These are phyloP conservation scores for Claviceps sp. DNA, from an alignment of 2,329 filamentous ascomycete species.

Conservation along the genomic window DNA sequence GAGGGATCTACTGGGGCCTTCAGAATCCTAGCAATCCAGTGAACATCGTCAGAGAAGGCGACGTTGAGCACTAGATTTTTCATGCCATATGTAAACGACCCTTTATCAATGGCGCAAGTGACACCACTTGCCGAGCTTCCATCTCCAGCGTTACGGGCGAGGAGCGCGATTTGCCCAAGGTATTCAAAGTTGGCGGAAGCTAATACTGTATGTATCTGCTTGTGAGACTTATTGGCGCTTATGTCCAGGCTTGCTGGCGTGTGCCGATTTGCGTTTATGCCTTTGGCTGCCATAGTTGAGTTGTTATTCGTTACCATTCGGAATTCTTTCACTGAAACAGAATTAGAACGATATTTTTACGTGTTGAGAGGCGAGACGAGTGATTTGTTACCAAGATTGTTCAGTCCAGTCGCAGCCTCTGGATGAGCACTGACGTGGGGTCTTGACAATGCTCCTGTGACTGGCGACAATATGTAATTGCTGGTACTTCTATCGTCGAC, in stretches of 20 bases:
- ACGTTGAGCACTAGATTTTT: slow-evolving; percentile 6
- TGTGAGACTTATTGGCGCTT: background rate
- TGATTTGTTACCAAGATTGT: no score
- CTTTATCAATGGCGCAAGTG: slow-evolving; percentile 1
- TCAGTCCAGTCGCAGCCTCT: no score
- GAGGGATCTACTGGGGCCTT: background rate
- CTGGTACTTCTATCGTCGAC: no score
- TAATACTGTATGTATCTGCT: slow-evolving; percentile 2
- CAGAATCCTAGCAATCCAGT: slow-evolving; percentile 5
- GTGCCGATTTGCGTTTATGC: background rate
- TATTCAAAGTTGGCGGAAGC: slow-evolving; percentile 1
- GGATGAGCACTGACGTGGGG: no score
- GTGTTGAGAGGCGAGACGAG: background rate
- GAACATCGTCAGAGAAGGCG: slow-evolving; percentile 3
- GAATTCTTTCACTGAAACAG: background rate
- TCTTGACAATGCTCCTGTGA: no score
- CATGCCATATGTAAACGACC: slow-evolving; percentile 8
- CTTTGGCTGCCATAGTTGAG: background rate
- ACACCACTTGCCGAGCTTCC: background rate
- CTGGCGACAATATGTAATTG: no score
- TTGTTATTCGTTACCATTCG: background rate
- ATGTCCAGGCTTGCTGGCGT: slow-evolving; percentile 2
- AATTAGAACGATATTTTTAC: background rate
- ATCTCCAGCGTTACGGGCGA: slow-evolving; percentile 3
- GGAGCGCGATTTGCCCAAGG: slow-evolving; percentile 2